Evolutionary conservation across 305 asterid species (phyloP).

Genomic region (Solanum hybrid): DNA sequence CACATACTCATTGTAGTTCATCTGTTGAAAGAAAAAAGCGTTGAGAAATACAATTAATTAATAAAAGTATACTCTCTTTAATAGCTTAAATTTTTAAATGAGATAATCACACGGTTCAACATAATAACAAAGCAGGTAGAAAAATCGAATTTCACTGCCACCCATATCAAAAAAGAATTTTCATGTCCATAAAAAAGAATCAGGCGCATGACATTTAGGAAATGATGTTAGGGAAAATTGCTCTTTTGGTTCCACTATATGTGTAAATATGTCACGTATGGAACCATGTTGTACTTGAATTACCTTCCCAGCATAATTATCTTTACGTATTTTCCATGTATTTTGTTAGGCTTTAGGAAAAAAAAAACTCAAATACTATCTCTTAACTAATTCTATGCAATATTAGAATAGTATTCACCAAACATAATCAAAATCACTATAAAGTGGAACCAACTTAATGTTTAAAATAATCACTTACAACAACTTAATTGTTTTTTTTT

Average conservation of each 20-base stretch:
- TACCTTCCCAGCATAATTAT: not conserved
- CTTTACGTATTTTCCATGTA: not conserved
- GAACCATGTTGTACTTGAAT: not conserved
- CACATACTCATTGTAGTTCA: constrained; percentile 20
- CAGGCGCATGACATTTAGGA: not conserved
- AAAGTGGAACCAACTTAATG: not conserved
- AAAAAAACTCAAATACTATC: too few relatives aligned
- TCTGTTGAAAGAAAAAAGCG: not conserved
- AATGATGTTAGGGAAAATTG: not conserved
- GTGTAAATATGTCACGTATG: not conserved
- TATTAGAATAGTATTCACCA: not conserved
- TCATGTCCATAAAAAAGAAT: not conserved
- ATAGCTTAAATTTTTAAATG: not conserved
- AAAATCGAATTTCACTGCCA: not conserved
- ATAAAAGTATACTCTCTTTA: too few relatives aligned
- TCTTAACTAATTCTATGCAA: not conserved
- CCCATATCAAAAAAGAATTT: too few relatives aligned
- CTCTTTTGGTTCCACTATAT: not conserved
- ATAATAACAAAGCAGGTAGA: not conserved
- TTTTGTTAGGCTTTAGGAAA: not conserved
- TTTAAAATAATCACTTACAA: not conserved
- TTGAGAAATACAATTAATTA: not conserved
- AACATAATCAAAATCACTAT: not conserved
- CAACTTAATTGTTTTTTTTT: not conserved
- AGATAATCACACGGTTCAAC: too few relatives aligned